A percentile compares a stretch with the other conserved stretches of the same genome.
phyloP scores from a whole-genome alignment of 495 filamentous ascomycete species.

The Penicillium silybi region DNA sequence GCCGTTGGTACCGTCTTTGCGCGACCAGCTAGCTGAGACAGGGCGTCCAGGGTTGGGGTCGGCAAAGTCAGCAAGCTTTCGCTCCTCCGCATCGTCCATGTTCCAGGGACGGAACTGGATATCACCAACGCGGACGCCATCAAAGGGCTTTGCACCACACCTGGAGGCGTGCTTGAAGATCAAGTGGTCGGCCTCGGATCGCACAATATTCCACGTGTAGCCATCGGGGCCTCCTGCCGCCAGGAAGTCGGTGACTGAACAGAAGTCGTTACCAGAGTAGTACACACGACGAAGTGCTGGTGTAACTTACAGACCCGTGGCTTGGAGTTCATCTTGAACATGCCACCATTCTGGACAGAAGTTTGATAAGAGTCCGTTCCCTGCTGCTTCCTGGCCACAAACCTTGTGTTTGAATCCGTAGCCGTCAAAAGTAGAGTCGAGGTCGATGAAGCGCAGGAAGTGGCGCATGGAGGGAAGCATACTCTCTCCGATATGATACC shows the following conservation, averaged over 20 bases:
- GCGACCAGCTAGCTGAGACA: slow-evolving; percentile 41
- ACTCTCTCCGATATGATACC: slow-evolving; percentile 32
- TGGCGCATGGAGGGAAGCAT: slow-evolving; percentile 47
- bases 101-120: slow-evolving; percentile 23
- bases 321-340: slow-evolving; percentile 42
- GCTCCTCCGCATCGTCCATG: slow-evolving; percentile 8
- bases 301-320: slow-evolving; percentile 17
- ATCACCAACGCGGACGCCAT: slow-evolving; percentile 37
- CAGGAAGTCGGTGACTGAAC: slow-evolving; percentile 46
- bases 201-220: slow-evolving; percentile 51
- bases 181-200: slow-evolving; percentile 49
- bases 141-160: slow-evolving; percentile 44
- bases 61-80: slow-evolving; percentile 1
- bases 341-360: slow-evolving; percentile 33
- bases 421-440: slow-evolving; percentile 34
- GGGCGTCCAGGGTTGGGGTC: slow-evolving; percentile 35
- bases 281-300: neutral
- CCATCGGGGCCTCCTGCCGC: slow-evolving; percentile 37
- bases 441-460: slow-evolving; percentile 47
- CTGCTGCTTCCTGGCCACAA: slow-evolving; percentile 29
- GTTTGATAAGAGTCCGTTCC: neutral
- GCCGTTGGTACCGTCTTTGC: slow-evolving; percentile 40
- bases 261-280: neutral
- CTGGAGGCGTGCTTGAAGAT: slow-evolving; percentile 48
- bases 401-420: slow-evolving; percentile 48